Conservation (phyloP, 1,139 yeast species). For the Suhomyces coccinellae region DNA sequence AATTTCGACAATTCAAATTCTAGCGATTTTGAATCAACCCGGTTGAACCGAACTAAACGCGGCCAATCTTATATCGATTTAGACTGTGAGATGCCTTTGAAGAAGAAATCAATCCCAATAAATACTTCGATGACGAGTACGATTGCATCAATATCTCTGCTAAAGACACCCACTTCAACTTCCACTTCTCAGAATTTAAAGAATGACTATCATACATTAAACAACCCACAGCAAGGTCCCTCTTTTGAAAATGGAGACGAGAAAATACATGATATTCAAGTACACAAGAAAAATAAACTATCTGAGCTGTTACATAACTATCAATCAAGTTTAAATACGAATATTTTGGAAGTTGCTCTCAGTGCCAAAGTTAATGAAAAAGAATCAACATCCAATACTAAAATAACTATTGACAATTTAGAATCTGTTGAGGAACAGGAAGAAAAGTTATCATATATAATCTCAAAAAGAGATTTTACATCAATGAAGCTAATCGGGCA, state of each 20-base stretch:
- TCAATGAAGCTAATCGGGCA: conserved; percentile 85
- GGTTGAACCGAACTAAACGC: too few species aligned
- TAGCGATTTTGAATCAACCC: too few species aligned
- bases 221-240: neutral
- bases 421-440: conserved; percentile 48
- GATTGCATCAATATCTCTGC: too few species aligned
- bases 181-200: neutral
- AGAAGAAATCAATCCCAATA: too few species aligned
- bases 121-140: too few species aligned
- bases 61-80: too few species aligned
- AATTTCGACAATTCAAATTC: too few species aligned
- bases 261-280: neutral
- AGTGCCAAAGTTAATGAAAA: neutral
- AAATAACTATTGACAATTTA: conserved; percentile 22
- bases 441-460: conserved; percentile 50
- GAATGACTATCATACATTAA: too few species aligned
- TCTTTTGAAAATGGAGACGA: neutral
- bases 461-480: conserved; percentile 63
- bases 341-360: neutral
- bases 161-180: neutral
- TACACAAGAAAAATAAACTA: neutral
- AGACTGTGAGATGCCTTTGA: too few species aligned
- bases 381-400: neutral
- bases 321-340: neutral
- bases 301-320: conserved; percentile 14